A percentile compares a stretch with the other conserved stretches of the same genome.
These are phyloP conservation scores for Catunica adiposa DNA, from an alignment of 2,329 filamentous ascomycete species.

Conservation along the genomic window DNA sequence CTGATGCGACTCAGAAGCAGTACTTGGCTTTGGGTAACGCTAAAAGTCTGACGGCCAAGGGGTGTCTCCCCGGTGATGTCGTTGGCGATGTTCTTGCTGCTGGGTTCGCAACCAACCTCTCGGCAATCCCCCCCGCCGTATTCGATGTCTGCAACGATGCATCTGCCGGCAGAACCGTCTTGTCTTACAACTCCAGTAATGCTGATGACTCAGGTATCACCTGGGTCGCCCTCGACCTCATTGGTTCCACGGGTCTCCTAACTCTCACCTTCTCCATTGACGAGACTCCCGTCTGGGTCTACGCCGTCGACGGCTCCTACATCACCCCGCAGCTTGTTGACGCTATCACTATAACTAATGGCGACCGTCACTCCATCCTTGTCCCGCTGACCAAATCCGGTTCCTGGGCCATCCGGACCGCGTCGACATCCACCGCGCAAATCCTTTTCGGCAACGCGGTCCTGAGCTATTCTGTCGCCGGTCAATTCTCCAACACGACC, in stretches of 20 bases:
- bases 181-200: slow-evolving; percentile 24
- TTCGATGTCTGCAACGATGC: slow-evolving; percentile 33
- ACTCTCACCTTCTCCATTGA: slow-evolving; percentile 32
- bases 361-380: slow-evolving; percentile 36
- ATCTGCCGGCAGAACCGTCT: slow-evolving; percentile 24
- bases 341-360: slow-evolving; percentile 31
- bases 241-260: slow-evolving; percentile 33
- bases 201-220: slow-evolving; percentile 17
- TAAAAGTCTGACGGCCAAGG: slow-evolving; percentile 26
- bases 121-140: slow-evolving; percentile 25
- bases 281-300: slow-evolving; percentile 35
- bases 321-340: slow-evolving; percentile 35
- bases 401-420: slow-evolving; percentile 38
- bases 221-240: slow-evolving; percentile 39
- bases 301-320: slow-evolving; percentile 37
- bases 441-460: slow-evolving; percentile 36
- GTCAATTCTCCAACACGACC: slow-evolving; percentile 10
- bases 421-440: slow-evolving; percentile 33
- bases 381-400: slow-evolving; percentile 30
- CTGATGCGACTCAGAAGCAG: slow-evolving; percentile 20
- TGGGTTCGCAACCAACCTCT: slow-evolving; percentile 10
- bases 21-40: slow-evolving; percentile 20
- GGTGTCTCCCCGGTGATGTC: slow-evolving; percentile 19
- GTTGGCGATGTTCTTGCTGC: slow-evolving; percentile 8
- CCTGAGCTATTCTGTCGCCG: slow-evolving; percentile 24